phyloP scores from a whole-genome alignment of 2,329 filamentous ascomycete genomes.

The Penicillium sp. region DNA sequence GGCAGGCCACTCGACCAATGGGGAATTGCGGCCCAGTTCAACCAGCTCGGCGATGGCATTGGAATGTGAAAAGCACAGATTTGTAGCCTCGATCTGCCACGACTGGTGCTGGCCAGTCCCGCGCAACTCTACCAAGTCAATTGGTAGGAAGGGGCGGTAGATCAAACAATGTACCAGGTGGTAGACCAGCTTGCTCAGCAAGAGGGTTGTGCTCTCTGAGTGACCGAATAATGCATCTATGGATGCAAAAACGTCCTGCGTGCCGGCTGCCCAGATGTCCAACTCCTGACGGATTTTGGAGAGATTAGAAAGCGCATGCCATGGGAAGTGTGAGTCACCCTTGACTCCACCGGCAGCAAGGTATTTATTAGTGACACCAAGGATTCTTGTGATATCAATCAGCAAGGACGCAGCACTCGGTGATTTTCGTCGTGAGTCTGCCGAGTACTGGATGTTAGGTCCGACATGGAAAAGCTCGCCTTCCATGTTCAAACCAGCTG shows the following conservation, averaged over 20 bases:
- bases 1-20: slow-evolving; percentile 78
- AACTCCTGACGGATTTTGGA: slow-evolving; percentile 85
- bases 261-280: slow-evolving; percentile 81
- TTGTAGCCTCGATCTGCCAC: slow-evolving; percentile 90
- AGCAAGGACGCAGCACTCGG: slow-evolving; percentile 79
- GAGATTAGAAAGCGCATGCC: slow-evolving; percentile 81
- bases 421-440: slow-evolving; percentile 67
- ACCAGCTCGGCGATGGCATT: slow-evolving; percentile 84
- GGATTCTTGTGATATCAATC: slow-evolving; percentile 79
- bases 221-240: slow-evolving; percentile 75
- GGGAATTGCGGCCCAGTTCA: slow-evolving; percentile 72
- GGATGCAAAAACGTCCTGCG: slow-evolving; percentile 75
- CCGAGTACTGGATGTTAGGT: slow-evolving; percentile 73
- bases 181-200: slow-evolving; percentile 83
- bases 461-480: slow-evolving; percentile 80
- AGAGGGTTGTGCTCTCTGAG: slow-evolving; percentile 73
- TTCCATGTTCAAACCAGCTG: slow-evolving; percentile 64
- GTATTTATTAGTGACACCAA: slow-evolving; percentile 82
- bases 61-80: slow-evolving; percentile 81
- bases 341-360: slow-evolving; percentile 83
- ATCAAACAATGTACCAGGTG: slow-evolving; percentile 85
- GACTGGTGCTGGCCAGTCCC: slow-evolving; percentile 82
- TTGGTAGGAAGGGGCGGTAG: slow-evolving; percentile 82
- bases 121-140: slow-evolving; percentile 77
- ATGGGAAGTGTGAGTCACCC: slow-evolving; percentile 86